Evolutionary conservation across 129 eudicot species (phyloP), one percentile per base, ranked within the genome.

Genomic region (Helianthus tuberosus): DNA sequence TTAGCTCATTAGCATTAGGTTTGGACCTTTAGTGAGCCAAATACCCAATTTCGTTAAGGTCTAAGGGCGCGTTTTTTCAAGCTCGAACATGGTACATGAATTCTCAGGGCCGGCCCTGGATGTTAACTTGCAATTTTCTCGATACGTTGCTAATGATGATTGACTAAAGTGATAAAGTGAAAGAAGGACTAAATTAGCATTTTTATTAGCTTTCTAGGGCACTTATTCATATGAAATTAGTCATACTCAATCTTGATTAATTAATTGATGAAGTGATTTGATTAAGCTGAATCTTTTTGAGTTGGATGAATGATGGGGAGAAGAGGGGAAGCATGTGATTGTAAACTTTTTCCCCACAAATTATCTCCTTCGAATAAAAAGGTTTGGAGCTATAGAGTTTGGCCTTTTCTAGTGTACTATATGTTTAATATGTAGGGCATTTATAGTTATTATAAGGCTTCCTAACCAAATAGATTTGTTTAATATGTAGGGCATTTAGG

Each of bases 251-350:
- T 54, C 35, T 72, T 54, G 78, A 64, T 53, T 79, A 64, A 25
- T 27, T 54, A 72, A 72, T 72, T 48, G 52, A 65, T 13, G 65
- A 79, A 79, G 73, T 54, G 74, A 72, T 55, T 72, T 78, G 54
- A 69, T 69, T 65, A 72, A 72, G 59, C 55, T 72, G 68, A 44
- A 65, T 35, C 78, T 46, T 72, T 79, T 79, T 79, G 68, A 64
- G 83, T 79, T 79, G 83, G 83, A 64, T 72, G 83, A 64, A 79
- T 79, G 78, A 79, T 79, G 83, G 74, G 78, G 64, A 65, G 62
- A 65, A 65, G 74, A 79, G 83, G 78, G 74, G 83, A 79, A 79
- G 83, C 83, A 79, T 79, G 83, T 79, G 83, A 72, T 15, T 16
- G 12, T 44, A 46, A 72, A 27, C 77, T 71, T 71, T 41, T 51